Percentiles rank a stretch among this genome's conserved stretches.
Evolutionary conservation across 306 rosid genomes (phyloP).

Genomic region (Dalbergia cochinchinensis): DNA sequence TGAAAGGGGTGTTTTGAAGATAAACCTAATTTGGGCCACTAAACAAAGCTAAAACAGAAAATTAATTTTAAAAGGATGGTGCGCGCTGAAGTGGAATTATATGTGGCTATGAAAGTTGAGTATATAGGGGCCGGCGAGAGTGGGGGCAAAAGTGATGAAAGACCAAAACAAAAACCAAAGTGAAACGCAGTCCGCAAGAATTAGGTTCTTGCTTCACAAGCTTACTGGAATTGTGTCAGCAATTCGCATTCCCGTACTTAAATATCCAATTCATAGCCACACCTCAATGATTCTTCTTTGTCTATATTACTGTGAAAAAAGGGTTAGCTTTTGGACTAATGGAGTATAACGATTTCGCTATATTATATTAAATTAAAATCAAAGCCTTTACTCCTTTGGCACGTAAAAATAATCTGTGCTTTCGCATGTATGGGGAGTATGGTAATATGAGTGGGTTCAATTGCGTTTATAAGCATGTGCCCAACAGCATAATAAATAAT

Average conservation of each 20-base stretch:
- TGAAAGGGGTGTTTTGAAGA: slow-evolving; percentile 14
- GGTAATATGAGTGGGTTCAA: too few relatives aligned
- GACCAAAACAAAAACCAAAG: not conserved
- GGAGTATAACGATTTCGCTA: not conserved
- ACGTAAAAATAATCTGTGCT: not conserved
- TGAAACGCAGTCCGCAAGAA: not conserved
- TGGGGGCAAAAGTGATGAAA: not conserved
- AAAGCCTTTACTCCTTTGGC: not conserved
- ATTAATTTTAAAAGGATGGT: slow-evolving; percentile 2
- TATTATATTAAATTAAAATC: not conserved
- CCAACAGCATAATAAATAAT: too few relatives aligned
- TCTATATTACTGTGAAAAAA: not conserved
- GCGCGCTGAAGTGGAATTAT: slow-evolving; percentile 25
- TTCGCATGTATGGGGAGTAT: too few relatives aligned
- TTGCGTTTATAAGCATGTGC: too few relatives aligned
- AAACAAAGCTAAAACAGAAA: not conserved
- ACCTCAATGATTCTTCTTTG: not conserved
- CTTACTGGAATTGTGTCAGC: not conserved
- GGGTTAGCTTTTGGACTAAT: not conserved
- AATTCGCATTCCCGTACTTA: not conserved
- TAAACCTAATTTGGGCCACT: slow-evolving; percentile 38
- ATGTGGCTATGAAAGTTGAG: not conserved
- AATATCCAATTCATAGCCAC: too few relatives aligned
- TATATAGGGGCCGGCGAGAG: too few relatives aligned
- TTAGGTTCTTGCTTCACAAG: not conserved